Evolutionary conservation across 805 yeast species (phyloP).

Genomic region (Komagataella populi): DNA sequence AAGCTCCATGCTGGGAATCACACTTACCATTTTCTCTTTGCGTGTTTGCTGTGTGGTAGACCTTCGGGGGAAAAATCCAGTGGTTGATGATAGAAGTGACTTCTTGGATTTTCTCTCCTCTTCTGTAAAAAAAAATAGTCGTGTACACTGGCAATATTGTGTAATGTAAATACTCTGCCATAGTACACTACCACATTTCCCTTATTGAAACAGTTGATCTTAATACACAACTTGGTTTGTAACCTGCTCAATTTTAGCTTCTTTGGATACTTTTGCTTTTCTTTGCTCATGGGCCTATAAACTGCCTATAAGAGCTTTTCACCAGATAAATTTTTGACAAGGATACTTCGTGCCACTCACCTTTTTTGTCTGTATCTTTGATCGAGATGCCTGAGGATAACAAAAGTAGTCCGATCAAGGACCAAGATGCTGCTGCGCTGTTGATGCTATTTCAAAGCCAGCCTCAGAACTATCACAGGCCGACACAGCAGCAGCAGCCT

Average conservation of each 20-base stretch:
- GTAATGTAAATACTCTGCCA: neutral
- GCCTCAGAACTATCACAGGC: constrained; percentile 1
- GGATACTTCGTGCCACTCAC: neutral
- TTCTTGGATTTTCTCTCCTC: neutral
- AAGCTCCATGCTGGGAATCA: neutral
- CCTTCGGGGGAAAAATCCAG: neutral
- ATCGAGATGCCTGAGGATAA: neutral
- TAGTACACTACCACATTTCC: neutral
- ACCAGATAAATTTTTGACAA: neutral
- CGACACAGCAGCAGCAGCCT: neutral
- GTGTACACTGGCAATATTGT: neutral
- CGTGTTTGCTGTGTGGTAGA: neutral
- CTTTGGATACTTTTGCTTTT: neutral
- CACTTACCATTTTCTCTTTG: neutral
- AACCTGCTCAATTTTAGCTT: neutral
- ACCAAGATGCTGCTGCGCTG: constrained; percentile 24
- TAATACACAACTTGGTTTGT: neutral
- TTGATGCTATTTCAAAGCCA: constrained; percentile 23
- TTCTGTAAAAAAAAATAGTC: neutral
- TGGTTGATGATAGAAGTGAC: neutral
- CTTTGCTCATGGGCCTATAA: neutral
- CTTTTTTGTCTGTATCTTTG: neutral
- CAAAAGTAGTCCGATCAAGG: constrained; percentile 6
- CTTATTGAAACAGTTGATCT: neutral
- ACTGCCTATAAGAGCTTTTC: neutral